Evolutionary conservation across 192 early-diverging fungal species (phyloP), one percentile per base, ranked within the genome.

Genomic region (Neocallimastix lanati): DNA sequence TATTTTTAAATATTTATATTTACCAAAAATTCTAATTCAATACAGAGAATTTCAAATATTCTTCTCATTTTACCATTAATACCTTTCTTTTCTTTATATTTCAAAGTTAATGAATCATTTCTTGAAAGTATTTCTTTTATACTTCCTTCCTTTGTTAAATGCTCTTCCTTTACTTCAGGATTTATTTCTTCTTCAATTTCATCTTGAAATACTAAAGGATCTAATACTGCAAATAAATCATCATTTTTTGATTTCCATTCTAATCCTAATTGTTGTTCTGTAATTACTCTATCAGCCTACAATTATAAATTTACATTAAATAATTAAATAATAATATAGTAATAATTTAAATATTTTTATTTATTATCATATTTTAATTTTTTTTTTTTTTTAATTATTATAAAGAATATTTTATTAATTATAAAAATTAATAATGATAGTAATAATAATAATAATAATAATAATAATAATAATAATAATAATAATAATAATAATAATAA

Each of bases 221-320:
- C 85, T n/a, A 86, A 77, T 7, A 76, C 83, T 33, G 81, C 76
- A 77, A 89, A 87, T 6, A 86, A 40, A 58, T 88, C 87, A 77
- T 88, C 84, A 15, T 37, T 30, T 18, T 86, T 83, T 16, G 81
- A 85, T 2, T 27, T 76, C 87, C 88, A 90, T 76, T 83, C 77
- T 78, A 90, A 78, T 29, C 89, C 89, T 27, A 90, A 82, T 77
- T 90, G 89, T 80, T 90, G 89, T 79, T 90, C 88, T 40, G 85
- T 77, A 77, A 90, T 88, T 76, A 90, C 87, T 29, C 84, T 80
- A 78, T 90, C 89, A 33, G 85, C 86, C 82, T 84, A 28, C 30
- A 3, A 33, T 33, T n/a, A n/a, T n/a, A n/a, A n/a, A n/a, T n/a
- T n/a, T n/a, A n/a, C n/a, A n/a, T n/a, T n/a, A n/a, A 33, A 33